These are phyloP conservation scores for Pseudogymnoascus sp. DNA, from an alignment of 2,329 filamentous ascomycete species.

Conservation along the genomic window DNA sequence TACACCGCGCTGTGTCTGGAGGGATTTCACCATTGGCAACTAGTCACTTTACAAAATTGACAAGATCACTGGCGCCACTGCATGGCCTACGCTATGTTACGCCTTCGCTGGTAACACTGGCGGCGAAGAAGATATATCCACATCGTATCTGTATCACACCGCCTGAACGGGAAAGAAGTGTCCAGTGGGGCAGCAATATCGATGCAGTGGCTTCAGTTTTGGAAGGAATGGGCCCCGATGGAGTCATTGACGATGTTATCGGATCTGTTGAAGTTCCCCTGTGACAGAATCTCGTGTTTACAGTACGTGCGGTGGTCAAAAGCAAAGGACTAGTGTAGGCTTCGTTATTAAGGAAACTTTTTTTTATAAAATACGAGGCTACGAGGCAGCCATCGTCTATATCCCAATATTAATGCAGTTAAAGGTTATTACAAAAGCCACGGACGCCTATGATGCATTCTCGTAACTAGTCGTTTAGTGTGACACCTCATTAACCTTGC, in stretches of 20 bases:
- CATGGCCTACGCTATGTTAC: constrained; percentile 75
- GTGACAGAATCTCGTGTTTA: constrained; percentile 21
- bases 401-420: constrained; percentile 4
- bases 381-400: background rate
- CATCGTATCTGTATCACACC: constrained; percentile 69
- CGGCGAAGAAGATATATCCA: constrained; percentile 76
- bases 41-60: constrained; percentile 62
- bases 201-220: constrained; percentile 60
- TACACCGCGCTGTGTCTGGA: constrained; percentile 74
- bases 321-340: background rate
- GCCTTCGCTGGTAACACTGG: constrained; percentile 73
- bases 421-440: background rate
- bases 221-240: constrained; percentile 50
- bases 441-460: constrained; percentile 4
- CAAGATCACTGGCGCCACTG: constrained; percentile 67
- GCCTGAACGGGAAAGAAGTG: constrained; percentile 68
- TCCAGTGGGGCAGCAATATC: constrained; percentile 84
- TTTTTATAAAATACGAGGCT: constrained; percentile 6
- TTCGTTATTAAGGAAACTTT: background rate
- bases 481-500: constrained; percentile 60
- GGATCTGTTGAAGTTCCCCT: constrained; percentile 46
- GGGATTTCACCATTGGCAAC: constrained; percentile 74
- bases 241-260: constrained; percentile 57
- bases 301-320: background rate
- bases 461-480: constrained; percentile 1